Conservation (phyloP, 352 stramenopile genomes). For the Pythium brachiatum region DNA sequence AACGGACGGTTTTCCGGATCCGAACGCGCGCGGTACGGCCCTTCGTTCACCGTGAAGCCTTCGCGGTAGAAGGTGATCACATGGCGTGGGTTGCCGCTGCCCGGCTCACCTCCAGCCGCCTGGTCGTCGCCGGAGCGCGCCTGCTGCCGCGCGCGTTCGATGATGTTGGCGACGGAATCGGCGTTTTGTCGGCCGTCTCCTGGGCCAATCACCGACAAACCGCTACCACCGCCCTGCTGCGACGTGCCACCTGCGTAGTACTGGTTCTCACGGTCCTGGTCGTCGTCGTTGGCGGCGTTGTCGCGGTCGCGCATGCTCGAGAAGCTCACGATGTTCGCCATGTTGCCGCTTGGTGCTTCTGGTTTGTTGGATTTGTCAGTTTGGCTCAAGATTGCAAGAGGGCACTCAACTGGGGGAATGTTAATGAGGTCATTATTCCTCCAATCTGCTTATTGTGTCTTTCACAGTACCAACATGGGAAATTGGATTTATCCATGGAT, state of each 20-base stretch:
- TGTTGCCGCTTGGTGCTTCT: conserved; percentile 19
- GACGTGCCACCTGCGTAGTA: conserved; percentile 74
- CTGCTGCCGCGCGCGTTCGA: conserved; percentile 75
- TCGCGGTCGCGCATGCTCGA: conserved; percentile 56
- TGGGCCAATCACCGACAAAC: conserved; percentile 68
- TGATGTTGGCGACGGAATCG: conserved; percentile 80
- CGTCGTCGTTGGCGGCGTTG: conserved; percentile 32
- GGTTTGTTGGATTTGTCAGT: background rate
- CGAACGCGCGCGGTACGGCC: conserved; percentile 63
- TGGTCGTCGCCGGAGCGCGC: conserved; percentile 30
- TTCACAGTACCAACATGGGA: background rate
- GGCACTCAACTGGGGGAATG: background rate
- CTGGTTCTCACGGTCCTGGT: conserved; percentile 37
- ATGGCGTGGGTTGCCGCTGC: conserved; percentile 37
- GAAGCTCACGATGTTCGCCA: conserved; percentile 83
- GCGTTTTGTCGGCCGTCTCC: conserved; percentile 32
- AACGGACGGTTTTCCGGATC: conserved; percentile 76
- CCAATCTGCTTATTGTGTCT: conserved; percentile 3
- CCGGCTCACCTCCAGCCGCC: conserved; percentile 15
- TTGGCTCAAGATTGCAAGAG: background rate
- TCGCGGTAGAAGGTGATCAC: conserved; percentile 86
- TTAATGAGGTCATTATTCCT: background rate
- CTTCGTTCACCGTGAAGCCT: conserved; percentile 83
- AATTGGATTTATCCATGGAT: background rate
- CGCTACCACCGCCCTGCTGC: conserved; percentile 67